Evolutionary conservation across 352 stramenopile species (phyloP).

Genomic region (Lagenidium sp.): DNA sequence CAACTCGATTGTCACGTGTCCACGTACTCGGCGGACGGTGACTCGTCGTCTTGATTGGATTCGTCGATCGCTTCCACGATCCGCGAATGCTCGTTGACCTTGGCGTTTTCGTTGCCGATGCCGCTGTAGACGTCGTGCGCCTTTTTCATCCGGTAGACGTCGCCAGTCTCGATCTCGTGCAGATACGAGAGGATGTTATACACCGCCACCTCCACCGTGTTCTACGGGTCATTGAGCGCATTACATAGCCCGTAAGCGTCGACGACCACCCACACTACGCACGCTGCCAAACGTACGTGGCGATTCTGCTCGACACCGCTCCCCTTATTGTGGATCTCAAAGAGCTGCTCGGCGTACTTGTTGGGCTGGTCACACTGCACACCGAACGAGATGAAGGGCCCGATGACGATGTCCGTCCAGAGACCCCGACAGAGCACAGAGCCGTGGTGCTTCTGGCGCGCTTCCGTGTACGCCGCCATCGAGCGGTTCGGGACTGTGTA

Average conservation of each 20-base stretch:
- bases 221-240: slow-evolving; percentile 26
- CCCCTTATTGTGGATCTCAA: slow-evolving; percentile 91
- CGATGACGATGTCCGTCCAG: slow-evolving; percentile 89
- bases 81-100: slow-evolving; percentile 1
- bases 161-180: slow-evolving; percentile 85
- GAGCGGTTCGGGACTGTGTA: slow-evolving; percentile 89
- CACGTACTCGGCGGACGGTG: no score
- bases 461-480: slow-evolving; percentile 85
- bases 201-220: slow-evolving; percentile 87
- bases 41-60: slow-evolving; percentile 13
- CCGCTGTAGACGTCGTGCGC: slow-evolving; percentile 82
- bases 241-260: not conserved
- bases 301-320: slow-evolving; percentile 91
- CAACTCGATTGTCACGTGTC: no score
- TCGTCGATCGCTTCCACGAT: slow-evolving; percentile 17
- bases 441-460: slow-evolving; percentile 61
- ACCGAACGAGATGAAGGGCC: slow-evolving; percentile 89
- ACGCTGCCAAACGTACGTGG: slow-evolving; percentile 70
- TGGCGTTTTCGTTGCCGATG: slow-evolving; percentile 25
- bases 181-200: slow-evolving; percentile 91
- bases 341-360: slow-evolving; percentile 81
- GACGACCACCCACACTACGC: no score
- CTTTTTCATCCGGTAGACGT: slow-evolving; percentile 85
- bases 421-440: slow-evolving; percentile 77
- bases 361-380: slow-evolving; percentile 69